A percentile compares a stretch with the other conserved stretches of the same genome.
These are phyloP conservation scores for Pezicula neosporulosa DNA, from an alignment of 2,329 filamentous ascomycete genomes.

Conservation along the genomic window DNA sequence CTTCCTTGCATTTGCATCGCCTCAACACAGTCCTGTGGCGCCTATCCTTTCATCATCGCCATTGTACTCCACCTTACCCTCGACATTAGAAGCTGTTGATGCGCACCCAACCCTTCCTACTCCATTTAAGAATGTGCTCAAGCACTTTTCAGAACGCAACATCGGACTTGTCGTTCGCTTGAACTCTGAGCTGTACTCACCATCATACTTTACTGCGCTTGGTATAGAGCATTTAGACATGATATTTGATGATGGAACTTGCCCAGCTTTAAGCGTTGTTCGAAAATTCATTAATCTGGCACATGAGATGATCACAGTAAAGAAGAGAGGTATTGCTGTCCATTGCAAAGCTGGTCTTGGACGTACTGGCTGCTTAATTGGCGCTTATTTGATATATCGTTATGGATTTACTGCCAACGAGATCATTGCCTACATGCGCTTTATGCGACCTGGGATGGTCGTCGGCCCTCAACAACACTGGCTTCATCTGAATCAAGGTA, in stretches of 20 bases:
- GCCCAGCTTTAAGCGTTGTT: slow-evolving; percentile 83
- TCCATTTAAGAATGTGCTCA: slow-evolving; percentile 94
- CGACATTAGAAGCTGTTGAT: slow-evolving; percentile 69
- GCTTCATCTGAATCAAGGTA: slow-evolving; percentile 94
- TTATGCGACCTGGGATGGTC: slow-evolving; percentile 98
- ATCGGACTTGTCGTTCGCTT: slow-evolving; percentile 92
- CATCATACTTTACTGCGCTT: slow-evolving; percentile 93
- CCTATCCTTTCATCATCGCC: slow-evolving; percentile 72
- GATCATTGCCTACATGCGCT: slow-evolving; percentile 96
- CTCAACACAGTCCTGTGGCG: slow-evolving; percentile 74
- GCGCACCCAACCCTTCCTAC: slow-evolving; percentile 68
- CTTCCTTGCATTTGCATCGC: slow-evolving; percentile 95
- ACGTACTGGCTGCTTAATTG: slow-evolving; percentile 92
- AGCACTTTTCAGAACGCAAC: slow-evolving; percentile 82
- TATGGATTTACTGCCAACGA: slow-evolving; percentile 97
- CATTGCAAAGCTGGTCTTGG: slow-evolving; percentile 98
- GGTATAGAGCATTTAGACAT: slow-evolving; percentile 97
- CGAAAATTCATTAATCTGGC: slow-evolving; percentile 92
- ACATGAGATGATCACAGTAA: slow-evolving; percentile 88
- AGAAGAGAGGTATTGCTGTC: slow-evolving; percentile 90
- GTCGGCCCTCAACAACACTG: slow-evolving; percentile 98
- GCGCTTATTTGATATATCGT: slow-evolving; percentile 95
- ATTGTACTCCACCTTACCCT: slow-evolving; percentile 70
- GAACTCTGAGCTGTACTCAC: slow-evolving; percentile 93
- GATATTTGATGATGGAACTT: slow-evolving; percentile 99